These are phyloP conservation scores for Apiospora hydei DNA, from an alignment of 2,329 filamentous ascomycete species.

Conservation along the genomic window DNA sequence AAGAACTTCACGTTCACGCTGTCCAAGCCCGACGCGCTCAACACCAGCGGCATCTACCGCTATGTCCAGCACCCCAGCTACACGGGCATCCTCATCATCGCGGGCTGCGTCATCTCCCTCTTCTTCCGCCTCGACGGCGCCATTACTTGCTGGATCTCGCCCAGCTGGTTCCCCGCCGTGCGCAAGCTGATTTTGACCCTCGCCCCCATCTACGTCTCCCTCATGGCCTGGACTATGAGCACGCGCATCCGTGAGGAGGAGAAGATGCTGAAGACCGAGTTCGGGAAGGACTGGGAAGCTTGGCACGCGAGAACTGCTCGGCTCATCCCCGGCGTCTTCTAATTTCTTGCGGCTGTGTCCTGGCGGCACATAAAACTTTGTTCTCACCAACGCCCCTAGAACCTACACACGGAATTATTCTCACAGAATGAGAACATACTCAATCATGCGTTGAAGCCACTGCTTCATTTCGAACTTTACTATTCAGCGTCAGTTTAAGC, in stretches of 20 bases:
- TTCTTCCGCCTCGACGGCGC: constrained; percentile 48
- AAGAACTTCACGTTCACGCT: constrained; percentile 62
- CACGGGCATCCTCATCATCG: constrained; percentile 48
- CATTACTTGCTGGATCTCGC: constrained; percentile 48
- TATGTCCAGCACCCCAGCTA: constrained; percentile 63
- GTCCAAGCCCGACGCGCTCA: constrained; percentile 51
- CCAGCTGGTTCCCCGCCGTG: constrained; percentile 28
- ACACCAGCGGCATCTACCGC: constrained; percentile 55
- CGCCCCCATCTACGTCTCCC: constrained; percentile 26
- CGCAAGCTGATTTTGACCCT: constrained; percentile 26
- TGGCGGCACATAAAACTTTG: not conserved
- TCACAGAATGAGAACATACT: not conserved
- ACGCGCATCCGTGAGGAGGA: constrained; percentile 57
- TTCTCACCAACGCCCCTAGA: not conserved
- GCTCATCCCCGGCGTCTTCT: constrained; percentile 55
- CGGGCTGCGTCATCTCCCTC: constrained; percentile 42
- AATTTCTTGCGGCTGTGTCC: not conserved
- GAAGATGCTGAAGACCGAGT: constrained; percentile 53
- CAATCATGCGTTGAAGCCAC: not conserved
- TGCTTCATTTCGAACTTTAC: not conserved
- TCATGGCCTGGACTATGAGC: constrained; percentile 37
- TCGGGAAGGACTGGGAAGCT: constrained; percentile 55
- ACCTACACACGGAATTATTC: not conserved
- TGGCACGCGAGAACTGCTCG: constrained; percentile 57
- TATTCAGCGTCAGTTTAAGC: not conserved